These are phyloP conservation scores for Pseudonitzschia multiseries DNA, from an alignment of 108 stramenopile genomes.

Conservation along the genomic window DNA sequence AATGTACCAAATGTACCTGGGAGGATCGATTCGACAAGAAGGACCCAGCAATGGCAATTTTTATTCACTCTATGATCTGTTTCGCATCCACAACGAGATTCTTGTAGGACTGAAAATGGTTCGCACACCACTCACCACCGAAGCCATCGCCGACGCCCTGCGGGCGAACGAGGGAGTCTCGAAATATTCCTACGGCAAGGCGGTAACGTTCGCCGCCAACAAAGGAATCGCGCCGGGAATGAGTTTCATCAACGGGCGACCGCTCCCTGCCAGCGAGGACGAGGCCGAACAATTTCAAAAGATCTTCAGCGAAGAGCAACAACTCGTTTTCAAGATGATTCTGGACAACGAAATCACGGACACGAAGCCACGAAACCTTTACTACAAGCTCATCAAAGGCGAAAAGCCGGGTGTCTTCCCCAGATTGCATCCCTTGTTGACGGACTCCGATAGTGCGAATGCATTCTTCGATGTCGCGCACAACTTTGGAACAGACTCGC, in stretches of 20 bases:
- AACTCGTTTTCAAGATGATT: conserved; percentile 52
- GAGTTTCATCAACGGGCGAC: conserved; percentile 85
- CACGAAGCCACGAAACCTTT: conserved; percentile 60
- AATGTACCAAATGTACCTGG: conserved; percentile 35
- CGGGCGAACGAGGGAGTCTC: conserved; percentile 20
- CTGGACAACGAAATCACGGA: conserved; percentile 66
- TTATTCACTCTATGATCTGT: conserved; percentile 30
- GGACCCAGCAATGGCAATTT: conserved; percentile 11
- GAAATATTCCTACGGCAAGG: conserved; percentile 40
- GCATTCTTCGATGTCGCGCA: conserved; percentile 41
- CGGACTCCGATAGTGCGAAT: conserved; percentile 3
- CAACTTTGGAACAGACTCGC: conserved; percentile 41
- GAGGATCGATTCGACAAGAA: not conserved
- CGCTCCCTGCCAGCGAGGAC: conserved; percentile 48
- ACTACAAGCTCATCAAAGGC: conserved; percentile 62
- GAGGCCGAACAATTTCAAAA: conserved; percentile 36
- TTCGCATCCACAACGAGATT: conserved; percentile 43
- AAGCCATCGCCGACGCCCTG: not conserved
- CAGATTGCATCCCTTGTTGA: conserved; percentile 61
- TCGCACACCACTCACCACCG: not conserved
- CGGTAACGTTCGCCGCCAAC: conserved; percentile 58
- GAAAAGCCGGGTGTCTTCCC: conserved; percentile 48
- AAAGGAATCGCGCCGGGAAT: conserved; percentile 67
- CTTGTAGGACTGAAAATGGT: conserved; percentile 32
- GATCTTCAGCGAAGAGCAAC: conserved; percentile 64